phyloP scores from a whole-genome alignment of 257 asterid genomes.

The Solanum piurae region DNA sequence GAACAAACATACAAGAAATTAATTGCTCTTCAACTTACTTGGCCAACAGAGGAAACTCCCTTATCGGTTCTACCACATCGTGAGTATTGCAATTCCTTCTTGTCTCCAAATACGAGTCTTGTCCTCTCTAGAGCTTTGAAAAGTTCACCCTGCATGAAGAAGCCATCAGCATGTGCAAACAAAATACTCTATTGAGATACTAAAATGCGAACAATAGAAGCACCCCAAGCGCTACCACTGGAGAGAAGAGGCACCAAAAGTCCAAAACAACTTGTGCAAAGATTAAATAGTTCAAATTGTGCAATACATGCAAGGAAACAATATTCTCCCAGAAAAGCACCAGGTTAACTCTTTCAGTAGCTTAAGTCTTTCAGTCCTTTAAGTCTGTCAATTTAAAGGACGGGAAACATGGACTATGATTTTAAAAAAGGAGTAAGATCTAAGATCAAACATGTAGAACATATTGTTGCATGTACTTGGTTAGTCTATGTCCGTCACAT shows the following conservation, averaged over 20 bases:
- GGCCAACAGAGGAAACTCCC: slow-evolving; percentile 98
- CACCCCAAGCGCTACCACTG: not conserved
- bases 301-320: slow-evolving; percentile 2
- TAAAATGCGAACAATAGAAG: not conserved
- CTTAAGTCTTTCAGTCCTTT: not conserved
- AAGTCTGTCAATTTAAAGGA: not conserved
- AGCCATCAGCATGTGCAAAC: not conserved
- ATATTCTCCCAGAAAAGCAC: not conserved
- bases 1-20: slow-evolving; percentile 4
- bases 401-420: not conserved
- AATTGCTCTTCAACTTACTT: slow-evolving; percentile 37
- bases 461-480: not conserved
- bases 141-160: slow-evolving; percentile 63
- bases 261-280: not conserved
- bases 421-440: not conserved
- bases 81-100: slow-evolving; percentile 72
- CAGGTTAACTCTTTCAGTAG: not conserved
- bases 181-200: not conserved
- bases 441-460: not conserved
- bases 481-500: not conserved
- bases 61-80: slow-evolving; percentile 99
- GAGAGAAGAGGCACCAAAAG: not conserved
- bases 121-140: slow-evolving; percentile 75
- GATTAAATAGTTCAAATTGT: not conserved
- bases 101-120: slow-evolving; percentile 68